Evolutionary conservation across 805 yeast genomes (phyloP), one percentile per base, ranked within the genome.

Genomic region (Barnettozyma californica): DNA sequence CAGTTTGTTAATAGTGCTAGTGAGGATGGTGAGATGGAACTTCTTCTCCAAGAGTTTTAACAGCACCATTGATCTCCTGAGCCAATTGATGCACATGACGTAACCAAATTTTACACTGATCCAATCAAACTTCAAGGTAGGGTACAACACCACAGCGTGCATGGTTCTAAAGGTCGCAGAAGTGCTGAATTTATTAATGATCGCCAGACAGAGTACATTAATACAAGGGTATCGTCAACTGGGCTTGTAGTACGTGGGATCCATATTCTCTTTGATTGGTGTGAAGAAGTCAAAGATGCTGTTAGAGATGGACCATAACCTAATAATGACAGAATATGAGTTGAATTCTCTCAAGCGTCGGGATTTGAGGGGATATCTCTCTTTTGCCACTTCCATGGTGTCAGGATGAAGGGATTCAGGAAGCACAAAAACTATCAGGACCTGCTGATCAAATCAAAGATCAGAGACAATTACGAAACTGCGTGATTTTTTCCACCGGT

Each of bases 31-130:
- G 41, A 20, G 21, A 23, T 29, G 18, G 25, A 34, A n/a, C 13
- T 21, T 39, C 13, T 14, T 20, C 14, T 34, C 38, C 25, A 46
- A 20, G 16, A 46, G 20, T 26, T 39, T 46, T 11, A 53, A 25
- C 16, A 55, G 36, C 2, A 58, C 60, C n/a, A 48, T 11, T 1
- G 59, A 47, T 34, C 53, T 52, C 4, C 62, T 60, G 39, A 57
- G 52, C 9, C 64, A 62, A 9, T 45, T 52, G 9, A 58, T 39
- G 23, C 61, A 56, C 56, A 57, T 57, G 46, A 48, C 57, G 45
- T 58, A 60, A 2, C 64, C 62, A 7, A 60, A 41, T 41, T 60
- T n/a, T n/a, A n/a, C n/a, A n/a, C 60, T 52, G 2, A 55, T 43
- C 62, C 62, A 60, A 2, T 52, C 25, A 31, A 42, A 58, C n/a